A percentile compares a stretch with the other conserved stretches of the same genome.
Conservation (phyloP, 352 stramenopile genomes). For the Pythium sp. region DNA sequence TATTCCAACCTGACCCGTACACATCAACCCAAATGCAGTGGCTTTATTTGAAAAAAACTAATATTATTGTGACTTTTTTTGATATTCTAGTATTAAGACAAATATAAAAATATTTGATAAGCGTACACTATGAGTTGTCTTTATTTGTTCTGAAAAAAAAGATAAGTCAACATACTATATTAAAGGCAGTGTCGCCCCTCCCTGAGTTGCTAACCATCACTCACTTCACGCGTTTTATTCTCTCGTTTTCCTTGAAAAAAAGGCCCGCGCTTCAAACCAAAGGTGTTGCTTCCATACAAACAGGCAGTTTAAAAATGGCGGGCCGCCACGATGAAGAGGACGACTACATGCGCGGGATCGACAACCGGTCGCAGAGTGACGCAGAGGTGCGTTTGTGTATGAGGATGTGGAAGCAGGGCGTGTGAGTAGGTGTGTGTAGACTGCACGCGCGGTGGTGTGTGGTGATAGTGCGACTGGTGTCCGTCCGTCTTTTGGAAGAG, state of each 20-base stretch:
- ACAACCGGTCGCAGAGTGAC: slow-evolving; percentile 34
- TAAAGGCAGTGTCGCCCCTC: neutral
- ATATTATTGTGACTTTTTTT: neutral
- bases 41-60: neutral
- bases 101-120: too few relatives aligned
- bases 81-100: neutral
- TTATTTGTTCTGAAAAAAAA: too few relatives aligned
- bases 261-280: neutral
- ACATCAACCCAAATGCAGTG: neutral
- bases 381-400: slow-evolving; percentile 42
- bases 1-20: too few relatives aligned
- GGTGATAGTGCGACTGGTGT: neutral
- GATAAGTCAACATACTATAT: neutral
- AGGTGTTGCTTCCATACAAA: slow-evolving; percentile 12
- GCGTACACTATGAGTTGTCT: too few relatives aligned
- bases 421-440: neutral
- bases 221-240: neutral
- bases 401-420: neutral
- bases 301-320: slow-evolving; percentile 35
- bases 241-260: neutral
- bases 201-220: neutral
- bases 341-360: slow-evolving; percentile 59
- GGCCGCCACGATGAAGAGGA: slow-evolving; percentile 56
- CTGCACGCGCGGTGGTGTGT: neutral
- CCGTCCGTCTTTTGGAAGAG: neutral